Evolutionary conservation across 2,329 filamentous ascomycete species (phyloP), one percentile per base, ranked within the genome.

Genomic region (Tothia fuscella): DNA sequence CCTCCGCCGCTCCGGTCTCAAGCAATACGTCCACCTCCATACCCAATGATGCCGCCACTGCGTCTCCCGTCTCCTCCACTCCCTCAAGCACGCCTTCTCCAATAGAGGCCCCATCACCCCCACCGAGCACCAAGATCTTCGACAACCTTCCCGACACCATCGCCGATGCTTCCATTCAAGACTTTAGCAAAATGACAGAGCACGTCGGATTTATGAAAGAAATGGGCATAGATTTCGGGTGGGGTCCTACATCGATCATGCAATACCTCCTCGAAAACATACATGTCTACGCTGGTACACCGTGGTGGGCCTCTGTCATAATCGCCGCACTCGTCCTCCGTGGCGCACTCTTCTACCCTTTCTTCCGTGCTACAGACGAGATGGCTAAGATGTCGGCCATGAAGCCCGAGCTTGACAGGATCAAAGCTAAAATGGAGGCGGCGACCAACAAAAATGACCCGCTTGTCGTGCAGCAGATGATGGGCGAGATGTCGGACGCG

Each of bases 191-290:
- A n/a, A n/a, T n/a, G n/a, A n/a, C n/a, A n/a, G 21, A 34, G 7
- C 38, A 45, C n/a, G 74, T 93, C 45, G 91, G 91, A 47, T 95
- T 88, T 55, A 67, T 98, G 45, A 76, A 83, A 51, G 71, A 76
- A 5, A 68, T 96, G 9, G 91, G 91, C 3, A 66, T 98, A 17
- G 84, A 96, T 53, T 96, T 81, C 54, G 87, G 89, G 56, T 88
- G 68, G 66, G 89, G 89, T 13, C 76, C 83, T 4, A 84, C 87
- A 0, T 65, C 78, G 3, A 50, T 76, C 13, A 77, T 91, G 59
- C 72, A 95, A 63, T 88, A 72, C 70, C 17, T 75, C 3, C 64
- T 96, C 9, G 91, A 98, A 66, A 78, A 89, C 56, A 57, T 93
- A 30, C 86, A 98, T 62, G 68, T 95, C 47, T 80, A 72, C 51